These are phyloP conservation scores for Pichia sp. DNA, from an alignment of 1,139 yeast genomes.

Conservation along the genomic window DNA sequence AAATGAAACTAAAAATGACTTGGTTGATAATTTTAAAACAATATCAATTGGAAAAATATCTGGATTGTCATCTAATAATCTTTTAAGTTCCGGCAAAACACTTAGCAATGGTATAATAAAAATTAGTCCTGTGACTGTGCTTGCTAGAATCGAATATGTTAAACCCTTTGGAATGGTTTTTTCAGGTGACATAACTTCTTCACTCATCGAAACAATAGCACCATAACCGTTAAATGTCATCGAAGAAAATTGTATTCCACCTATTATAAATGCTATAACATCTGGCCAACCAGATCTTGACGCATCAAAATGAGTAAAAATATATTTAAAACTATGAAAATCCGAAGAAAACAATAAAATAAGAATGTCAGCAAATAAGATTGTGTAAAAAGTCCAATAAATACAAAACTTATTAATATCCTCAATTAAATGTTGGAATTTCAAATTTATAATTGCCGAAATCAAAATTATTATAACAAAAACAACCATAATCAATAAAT, in stretches of 20 bases:
- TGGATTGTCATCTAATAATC: constrained; percentile 52
- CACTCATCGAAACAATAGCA: constrained; percentile 74
- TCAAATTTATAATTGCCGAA: constrained; percentile 57
- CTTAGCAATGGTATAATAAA: constrained; percentile 67
- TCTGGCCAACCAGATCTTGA: constrained; percentile 69
- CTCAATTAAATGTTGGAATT: constrained; percentile 54
- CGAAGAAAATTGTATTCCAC: constrained; percentile 74
- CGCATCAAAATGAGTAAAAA: constrained; percentile 65
- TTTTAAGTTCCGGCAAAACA: constrained; percentile 58
- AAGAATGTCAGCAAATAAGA: constrained; percentile 59
- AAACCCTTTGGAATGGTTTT: constrained; percentile 74
- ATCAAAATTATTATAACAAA: constrained; percentile 50
- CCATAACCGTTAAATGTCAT: constrained; percentile 81
- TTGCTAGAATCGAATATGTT: constrained; percentile 54
- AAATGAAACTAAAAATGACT: constrained; percentile 60
- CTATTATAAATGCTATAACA: constrained; percentile 60
- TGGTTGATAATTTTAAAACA: constrained; percentile 64
- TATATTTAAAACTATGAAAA: constrained; percentile 53
- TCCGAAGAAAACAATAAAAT: constrained; percentile 53
- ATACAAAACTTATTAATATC: constrained; percentile 60
- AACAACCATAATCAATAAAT: constrained; percentile 48
- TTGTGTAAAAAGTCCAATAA: constrained; percentile 67
- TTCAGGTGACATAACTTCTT: constrained; percentile 74
- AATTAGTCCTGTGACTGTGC: constrained; percentile 61
- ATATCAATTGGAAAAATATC: constrained; percentile 50